These are phyloP conservation scores for Dissophora ornata DNA, from an alignment of 192 early-diverging fungal species.

Conservation along the genomic window DNA sequence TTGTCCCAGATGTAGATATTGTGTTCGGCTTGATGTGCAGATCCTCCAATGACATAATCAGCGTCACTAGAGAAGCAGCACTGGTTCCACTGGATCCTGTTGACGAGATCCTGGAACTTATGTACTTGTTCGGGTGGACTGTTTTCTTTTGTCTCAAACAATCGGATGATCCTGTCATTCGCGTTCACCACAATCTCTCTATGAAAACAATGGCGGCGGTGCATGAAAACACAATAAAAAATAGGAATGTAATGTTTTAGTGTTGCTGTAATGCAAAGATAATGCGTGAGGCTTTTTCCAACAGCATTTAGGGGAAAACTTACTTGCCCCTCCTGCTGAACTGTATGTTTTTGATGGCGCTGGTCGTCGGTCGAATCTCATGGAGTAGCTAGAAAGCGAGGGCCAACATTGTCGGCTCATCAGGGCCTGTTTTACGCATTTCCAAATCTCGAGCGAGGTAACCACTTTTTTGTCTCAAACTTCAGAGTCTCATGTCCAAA, in stretches of 20 bases:
- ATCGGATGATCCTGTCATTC: constrained; percentile 81
- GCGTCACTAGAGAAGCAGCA: constrained; percentile 89
- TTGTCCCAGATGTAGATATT: constrained; percentile 97
- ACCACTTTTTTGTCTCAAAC: no score
- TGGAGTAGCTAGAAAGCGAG: constrained; percentile 11
- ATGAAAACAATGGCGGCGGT: not conserved
- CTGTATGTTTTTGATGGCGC: constrained; percentile 70
- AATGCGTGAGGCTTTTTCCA: no score
- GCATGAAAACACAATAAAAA: not conserved
- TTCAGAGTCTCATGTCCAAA: no score
- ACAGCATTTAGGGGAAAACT: no score
- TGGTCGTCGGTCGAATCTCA: constrained; percentile 52
- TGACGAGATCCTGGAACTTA: constrained; percentile 92
- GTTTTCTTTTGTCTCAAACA: constrained; percentile 65
- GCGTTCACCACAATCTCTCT: constrained; percentile 85
- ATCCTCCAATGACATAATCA: constrained; percentile 91
- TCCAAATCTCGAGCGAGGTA: no score
- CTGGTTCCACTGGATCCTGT: constrained; percentile 90
- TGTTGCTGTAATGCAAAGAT: no score
- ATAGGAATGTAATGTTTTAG: no score
- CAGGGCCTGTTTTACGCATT: no score
- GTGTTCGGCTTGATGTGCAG: constrained; percentile 88
- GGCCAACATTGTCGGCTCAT: no score
- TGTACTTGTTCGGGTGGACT: constrained; percentile 61
- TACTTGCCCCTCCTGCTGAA: constrained; percentile 77